phyloP scores from a whole-genome alignment of 2,329 filamentous ascomycete species.

The Gyromitra esculenta region DNA sequence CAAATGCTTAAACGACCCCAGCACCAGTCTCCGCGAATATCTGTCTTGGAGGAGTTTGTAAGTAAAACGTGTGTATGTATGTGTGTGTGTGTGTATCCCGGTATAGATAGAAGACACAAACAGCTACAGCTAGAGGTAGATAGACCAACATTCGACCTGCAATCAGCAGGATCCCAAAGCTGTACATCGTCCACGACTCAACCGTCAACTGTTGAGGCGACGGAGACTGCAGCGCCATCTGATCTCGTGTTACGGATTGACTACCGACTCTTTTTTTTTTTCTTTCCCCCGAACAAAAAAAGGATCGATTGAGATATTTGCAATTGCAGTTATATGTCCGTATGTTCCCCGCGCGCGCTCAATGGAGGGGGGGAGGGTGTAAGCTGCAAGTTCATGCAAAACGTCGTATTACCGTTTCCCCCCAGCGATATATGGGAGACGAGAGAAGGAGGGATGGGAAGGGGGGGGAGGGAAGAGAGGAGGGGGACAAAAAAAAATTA shows the following conservation, averaged over 20 bases:
- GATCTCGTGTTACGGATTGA: background rate
- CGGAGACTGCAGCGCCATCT: slow-evolving; percentile 42
- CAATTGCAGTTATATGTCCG: no score
- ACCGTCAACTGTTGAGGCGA: slow-evolving; percentile 47
- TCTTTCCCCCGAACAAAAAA: no score
- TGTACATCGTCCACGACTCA: slow-evolving; percentile 65
- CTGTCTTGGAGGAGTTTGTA: slow-evolving; percentile 53
- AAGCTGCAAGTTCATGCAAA: background rate
- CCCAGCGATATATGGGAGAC: background rate
- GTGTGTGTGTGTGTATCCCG: background rate
- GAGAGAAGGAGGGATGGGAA: no score
- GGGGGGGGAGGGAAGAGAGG: no score
- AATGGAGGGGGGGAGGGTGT: background rate
- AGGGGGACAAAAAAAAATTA: background rate
- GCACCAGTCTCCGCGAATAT: slow-evolving; percentile 61
- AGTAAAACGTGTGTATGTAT: slow-evolving; percentile 21
- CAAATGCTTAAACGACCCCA: slow-evolving; percentile 64
- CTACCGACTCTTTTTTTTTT: no score
- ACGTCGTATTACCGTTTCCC: background rate
- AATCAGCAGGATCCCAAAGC: slow-evolving; percentile 61
- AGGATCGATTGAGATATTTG: no score
- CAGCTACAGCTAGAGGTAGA: no score
- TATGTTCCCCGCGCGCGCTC: background rate
- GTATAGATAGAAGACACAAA: background rate
- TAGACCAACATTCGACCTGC: slow-evolving; percentile 61